phyloP scores from a whole-genome alignment of 441 rosid genomes.

The Macaranga tanarius region DNA sequence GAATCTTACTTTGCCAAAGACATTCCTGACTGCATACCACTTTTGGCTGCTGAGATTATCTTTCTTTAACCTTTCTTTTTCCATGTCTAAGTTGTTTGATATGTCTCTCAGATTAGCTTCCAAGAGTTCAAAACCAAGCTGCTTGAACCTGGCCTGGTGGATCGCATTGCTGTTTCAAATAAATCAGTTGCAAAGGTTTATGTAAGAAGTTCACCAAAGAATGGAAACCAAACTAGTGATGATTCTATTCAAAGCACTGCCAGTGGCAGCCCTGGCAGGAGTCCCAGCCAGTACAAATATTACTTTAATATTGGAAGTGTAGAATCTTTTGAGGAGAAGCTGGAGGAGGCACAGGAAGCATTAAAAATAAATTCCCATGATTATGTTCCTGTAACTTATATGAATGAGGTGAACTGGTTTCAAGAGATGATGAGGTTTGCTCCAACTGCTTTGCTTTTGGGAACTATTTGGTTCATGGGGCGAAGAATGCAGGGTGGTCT shows the following conservation, averaged over 20 bases:
- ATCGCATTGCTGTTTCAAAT: slow-evolving; percentile 55
- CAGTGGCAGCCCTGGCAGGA: slow-evolving; percentile 27
- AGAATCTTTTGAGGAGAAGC: slow-evolving; percentile 68
- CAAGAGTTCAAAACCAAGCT: slow-evolving; percentile 74
- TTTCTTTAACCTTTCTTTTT: background rate
- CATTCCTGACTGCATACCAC: background rate
- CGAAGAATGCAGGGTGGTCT: slow-evolving; percentile 49
- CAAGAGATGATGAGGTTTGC: slow-evolving; percentile 48
- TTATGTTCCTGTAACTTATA: slow-evolving; percentile 51
- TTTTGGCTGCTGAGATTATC: background rate
- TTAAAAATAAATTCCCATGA: slow-evolving; percentile 54
- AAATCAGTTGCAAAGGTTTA: slow-evolving; percentile 67
- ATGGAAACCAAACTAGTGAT: slow-evolving; percentile 31
- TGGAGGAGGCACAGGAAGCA: slow-evolving; percentile 62
- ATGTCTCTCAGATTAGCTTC: slow-evolving; percentile 57
- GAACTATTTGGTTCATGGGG: slow-evolving; percentile 47
- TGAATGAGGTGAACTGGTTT: slow-evolving; percentile 48
- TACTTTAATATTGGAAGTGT: slow-evolving; percentile 58
- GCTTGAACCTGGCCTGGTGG: slow-evolving; percentile 67
- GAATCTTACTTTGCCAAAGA: background rate
- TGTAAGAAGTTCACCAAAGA: slow-evolving; percentile 37
- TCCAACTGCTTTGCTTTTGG: slow-evolving; percentile 50
- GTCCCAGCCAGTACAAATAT: slow-evolving; percentile 43
- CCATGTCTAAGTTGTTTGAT: slow-evolving; percentile 9
- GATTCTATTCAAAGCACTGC: slow-evolving; percentile 35